Conservation (phyloP, 2,329 filamentous ascomycete genomes). For the Beauveria rudraprayagi region DNA sequence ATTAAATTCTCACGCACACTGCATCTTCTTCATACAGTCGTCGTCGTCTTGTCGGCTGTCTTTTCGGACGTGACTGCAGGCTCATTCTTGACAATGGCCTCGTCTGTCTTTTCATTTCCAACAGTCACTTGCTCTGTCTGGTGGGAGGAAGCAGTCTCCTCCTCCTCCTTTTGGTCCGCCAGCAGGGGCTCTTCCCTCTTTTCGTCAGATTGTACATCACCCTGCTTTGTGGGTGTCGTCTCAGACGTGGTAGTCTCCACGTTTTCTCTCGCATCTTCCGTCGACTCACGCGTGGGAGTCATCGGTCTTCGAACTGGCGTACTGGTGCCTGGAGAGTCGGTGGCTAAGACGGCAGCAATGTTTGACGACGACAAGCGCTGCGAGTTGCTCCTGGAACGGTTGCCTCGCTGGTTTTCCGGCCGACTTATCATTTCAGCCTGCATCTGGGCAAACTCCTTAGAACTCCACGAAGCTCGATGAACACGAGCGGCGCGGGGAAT, state of each 20-base stretch:
- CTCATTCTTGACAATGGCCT: not conserved
- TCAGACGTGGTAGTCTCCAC: not conserved
- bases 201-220: not conserved
- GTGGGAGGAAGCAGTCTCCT: too few species aligned
- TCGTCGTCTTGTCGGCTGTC: not conserved
- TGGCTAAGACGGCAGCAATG: not conserved
- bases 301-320: slow-evolving; percentile 15
- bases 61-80: not conserved
- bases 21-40: not conserved
- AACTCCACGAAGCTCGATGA: slow-evolving; percentile 44
- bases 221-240: not conserved
- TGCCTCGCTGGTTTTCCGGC: slow-evolving; percentile 17
- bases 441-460: slow-evolving; percentile 40
- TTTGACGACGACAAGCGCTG: slow-evolving; percentile 19
- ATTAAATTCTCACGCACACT: not conserved
- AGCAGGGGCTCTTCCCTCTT: not conserved
- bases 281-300: slow-evolving; percentile 17
- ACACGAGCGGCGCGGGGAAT: slow-evolving; percentile 42
- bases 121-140: not conserved
- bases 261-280: slow-evolving; percentile 12
- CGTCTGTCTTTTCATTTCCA: not conserved
- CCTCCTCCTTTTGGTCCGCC: not conserved
- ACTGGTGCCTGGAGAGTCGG: slow-evolving; percentile 2
- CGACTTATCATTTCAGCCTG: slow-evolving; percentile 25
- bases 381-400: slow-evolving; percentile 25